These are phyloP conservation scores for Aspergillus sojae DNA, from an alignment of 2,329 filamentous ascomycete species.

Conservation along the genomic window DNA sequence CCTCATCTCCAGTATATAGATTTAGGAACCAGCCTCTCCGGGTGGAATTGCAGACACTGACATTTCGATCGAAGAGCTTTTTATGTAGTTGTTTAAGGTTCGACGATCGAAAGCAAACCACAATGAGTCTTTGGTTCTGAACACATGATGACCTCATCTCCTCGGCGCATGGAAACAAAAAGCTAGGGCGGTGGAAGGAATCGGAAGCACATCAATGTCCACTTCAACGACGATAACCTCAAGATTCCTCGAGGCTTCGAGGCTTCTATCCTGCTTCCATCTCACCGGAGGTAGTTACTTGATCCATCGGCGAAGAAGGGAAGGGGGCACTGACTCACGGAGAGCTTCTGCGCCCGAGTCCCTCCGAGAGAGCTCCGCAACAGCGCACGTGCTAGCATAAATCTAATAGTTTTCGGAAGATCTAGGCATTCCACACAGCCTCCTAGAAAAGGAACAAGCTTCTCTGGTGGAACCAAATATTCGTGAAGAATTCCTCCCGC, in stretches of 20 bases:
- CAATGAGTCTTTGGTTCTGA: conserved; percentile 8
- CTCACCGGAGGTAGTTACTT: conserved; percentile 4
- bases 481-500: background rate
- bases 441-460: background rate
- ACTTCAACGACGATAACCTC: background rate
- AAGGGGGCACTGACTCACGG: background rate
- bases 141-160: conserved; percentile 20
- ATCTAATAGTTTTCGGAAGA: background rate
- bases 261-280: conserved; percentile 2
- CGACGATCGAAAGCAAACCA: background rate
- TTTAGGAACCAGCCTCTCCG: background rate
- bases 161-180: background rate
- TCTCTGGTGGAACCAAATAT: background rate
- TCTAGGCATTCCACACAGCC: background rate
- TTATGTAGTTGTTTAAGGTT: background rate
- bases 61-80: background rate
- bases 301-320: background rate
- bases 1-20: background rate
- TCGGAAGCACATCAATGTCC: conserved; percentile 6
- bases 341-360: background rate
- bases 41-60: background rate
- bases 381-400: background rate
- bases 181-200: background rate
- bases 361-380: background rate
- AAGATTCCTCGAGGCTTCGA: background rate